Evolutionary conservation across 805 yeast genomes (phyloP).

Genomic region (Brettanomyces sp.): DNA sequence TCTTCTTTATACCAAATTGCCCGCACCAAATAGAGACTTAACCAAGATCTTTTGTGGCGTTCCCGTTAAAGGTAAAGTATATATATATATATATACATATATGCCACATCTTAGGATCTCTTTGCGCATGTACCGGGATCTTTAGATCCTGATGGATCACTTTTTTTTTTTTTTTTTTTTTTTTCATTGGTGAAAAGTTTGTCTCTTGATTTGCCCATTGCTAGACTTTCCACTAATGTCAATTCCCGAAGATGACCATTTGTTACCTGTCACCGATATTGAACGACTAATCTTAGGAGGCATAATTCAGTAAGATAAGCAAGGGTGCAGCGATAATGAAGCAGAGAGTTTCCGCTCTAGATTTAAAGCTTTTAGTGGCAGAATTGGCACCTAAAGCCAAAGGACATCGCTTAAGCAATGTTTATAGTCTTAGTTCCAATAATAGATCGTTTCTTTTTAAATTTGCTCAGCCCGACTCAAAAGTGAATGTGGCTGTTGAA

Average conservation of each 20-base stretch:
- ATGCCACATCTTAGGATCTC: too few species aligned
- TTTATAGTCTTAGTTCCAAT: slow-evolving; percentile 70
- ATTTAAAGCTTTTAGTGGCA: slow-evolving; percentile 57
- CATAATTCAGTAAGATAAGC: not conserved
- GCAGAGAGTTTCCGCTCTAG: slow-evolving; percentile 84
- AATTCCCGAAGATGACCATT: too few species aligned
- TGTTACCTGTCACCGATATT: too few species aligned
- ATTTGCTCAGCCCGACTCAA: slow-evolving; percentile 77
- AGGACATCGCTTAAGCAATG: slow-evolving; percentile 70
- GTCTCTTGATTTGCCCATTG: not conserved
- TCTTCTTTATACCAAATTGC: too few species aligned
- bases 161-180: not conserved
- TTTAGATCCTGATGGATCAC: too few species aligned
- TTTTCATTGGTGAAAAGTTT: not conserved
- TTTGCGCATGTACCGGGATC: too few species aligned
- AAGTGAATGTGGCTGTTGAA: slow-evolving; percentile 65
- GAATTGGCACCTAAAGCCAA: slow-evolving; percentile 54
- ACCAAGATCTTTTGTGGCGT: too few species aligned
- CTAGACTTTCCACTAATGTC: too few species aligned
- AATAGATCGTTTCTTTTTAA: slow-evolving; percentile 67
- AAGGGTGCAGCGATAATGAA: slow-evolving; percentile 22
- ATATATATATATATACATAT: too few species aligned
- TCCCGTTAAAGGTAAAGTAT: too few species aligned
- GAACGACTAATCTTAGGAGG: too few species aligned
- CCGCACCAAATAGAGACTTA: too few species aligned